Conservation (phyloP, 1,139 yeast species). For the Yamadazyma spencermartinsiae region DNA sequence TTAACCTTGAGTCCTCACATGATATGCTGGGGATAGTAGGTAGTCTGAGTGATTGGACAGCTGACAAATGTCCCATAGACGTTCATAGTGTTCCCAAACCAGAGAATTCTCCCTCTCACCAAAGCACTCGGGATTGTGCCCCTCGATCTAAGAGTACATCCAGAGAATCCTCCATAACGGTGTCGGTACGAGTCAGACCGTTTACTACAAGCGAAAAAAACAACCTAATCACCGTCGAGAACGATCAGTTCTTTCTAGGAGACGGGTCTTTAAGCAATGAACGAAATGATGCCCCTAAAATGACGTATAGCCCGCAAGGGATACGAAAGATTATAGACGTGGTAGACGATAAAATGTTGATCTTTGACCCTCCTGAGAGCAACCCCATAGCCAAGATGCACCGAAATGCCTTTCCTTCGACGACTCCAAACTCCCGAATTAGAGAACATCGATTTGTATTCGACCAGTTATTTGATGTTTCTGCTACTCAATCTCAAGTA, state of each 20-base stretch:
- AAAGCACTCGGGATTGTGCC: too few relatives aligned
- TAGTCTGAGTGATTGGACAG: too few relatives aligned
- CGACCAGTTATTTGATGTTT: constrained; percentile 73
- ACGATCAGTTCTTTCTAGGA: constrained; percentile 49
- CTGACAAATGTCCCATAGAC: too few relatives aligned
- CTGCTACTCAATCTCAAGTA: constrained; percentile 64
- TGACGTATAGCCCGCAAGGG: constrained; percentile 42
- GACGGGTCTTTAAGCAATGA: constrained; percentile 50
- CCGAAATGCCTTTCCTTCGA: constrained; percentile 52
- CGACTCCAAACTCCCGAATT: constrained; percentile 44
- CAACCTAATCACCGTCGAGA: constrained; percentile 40
- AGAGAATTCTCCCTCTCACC: too few relatives aligned
- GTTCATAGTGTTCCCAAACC: too few relatives aligned
- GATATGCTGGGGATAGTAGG: too few relatives aligned
- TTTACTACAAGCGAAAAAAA: constrained; percentile 61
- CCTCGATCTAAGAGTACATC: not conserved
- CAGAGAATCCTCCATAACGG: constrained; percentile 33
- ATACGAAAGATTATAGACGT: constrained; percentile 75
- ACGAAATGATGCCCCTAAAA: constrained; percentile 6
- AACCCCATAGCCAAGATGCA: constrained; percentile 66
- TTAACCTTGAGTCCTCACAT: too few relatives aligned
- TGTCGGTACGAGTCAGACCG: constrained; percentile 84
- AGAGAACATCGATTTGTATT: constrained; percentile 82
- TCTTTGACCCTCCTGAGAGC: constrained; percentile 85
- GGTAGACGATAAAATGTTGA: constrained; percentile 84